Evolutionary conservation across 2,329 filamentous ascomycete genomes (phyloP).

Genomic region (Neonectria ditissima): DNA sequence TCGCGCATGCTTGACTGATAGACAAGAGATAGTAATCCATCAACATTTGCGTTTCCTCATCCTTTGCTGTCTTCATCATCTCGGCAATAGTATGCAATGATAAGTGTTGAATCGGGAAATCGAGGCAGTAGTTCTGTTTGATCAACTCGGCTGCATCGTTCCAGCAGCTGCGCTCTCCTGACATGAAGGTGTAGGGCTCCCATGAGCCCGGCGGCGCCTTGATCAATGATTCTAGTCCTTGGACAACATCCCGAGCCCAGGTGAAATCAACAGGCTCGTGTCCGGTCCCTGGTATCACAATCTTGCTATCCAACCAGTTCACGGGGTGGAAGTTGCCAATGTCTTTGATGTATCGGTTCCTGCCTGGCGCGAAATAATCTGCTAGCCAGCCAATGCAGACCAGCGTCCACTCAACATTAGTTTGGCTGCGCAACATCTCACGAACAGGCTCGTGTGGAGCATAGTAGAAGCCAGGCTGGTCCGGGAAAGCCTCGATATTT

Average conservation of each 20-base stretch:
- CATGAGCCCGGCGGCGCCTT: background rate
- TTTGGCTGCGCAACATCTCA: background rate
- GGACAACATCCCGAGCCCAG: conserved; percentile 15
- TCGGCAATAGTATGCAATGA: background rate
- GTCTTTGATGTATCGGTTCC: conserved; percentile 17
- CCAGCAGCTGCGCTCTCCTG: conserved; percentile 4
- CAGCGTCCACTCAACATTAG: conserved; percentile 6
- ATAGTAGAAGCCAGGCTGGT: conserved; percentile 20
- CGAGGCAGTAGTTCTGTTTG: background rate
- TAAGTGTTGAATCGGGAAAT: background rate
- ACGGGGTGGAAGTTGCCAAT: conserved; percentile 5
- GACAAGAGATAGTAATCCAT: background rate
- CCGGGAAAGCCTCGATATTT: background rate
- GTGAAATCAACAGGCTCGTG: conserved; percentile 7
- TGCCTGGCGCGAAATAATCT: conserved; percentile 7
- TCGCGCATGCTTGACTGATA: background rate
- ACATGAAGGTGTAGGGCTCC: conserved; percentile 11
- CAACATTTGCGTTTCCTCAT: background rate
- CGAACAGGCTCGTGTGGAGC: conserved; percentile 1
- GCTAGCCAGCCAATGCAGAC: conserved; percentile 9
- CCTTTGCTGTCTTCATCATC: background rate
- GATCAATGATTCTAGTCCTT: background rate
- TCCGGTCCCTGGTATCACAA: conserved; percentile 10
- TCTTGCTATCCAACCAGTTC: background rate
- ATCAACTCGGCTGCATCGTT: background rate